Evolutionary conservation across 495 filamentous ascomycete species (phyloP), one percentile per base, ranked within the genome.

Genomic region (Penicillium atrosanguineum): DNA sequence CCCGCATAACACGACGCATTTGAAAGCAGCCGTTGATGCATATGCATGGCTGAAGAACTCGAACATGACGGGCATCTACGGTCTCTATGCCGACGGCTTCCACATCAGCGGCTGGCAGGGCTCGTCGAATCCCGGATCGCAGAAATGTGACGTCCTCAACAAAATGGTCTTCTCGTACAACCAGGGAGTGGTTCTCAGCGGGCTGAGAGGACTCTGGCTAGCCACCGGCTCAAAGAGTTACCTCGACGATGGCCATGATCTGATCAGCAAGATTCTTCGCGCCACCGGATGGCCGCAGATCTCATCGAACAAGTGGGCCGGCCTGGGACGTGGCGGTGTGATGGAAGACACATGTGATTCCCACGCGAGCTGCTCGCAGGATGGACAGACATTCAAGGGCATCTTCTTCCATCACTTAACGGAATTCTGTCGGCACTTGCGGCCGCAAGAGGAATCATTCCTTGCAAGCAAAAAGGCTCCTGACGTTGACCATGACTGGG

Each of bases 101-200:
- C 94, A 98, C 66, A 87, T 98, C 71, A 79, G 75, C 20, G 85
- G 84, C 15, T 89, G 83, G 72, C 61, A 68, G 31, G 69, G 72
- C 47, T 50, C 68, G 1, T 62, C 72, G 1, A 64, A 76, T 39
- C 78, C 75, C 9, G 79, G 77, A 39, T 79, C 78, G 1, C 62
- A 70, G 16, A 76, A 82, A 42, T 97, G 90, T 65, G 90, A 97
- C 62, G 65, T 78, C 15, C 80, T 91, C 14, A 87, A 95, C 67
- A 83, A 91, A 46, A 91, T 92, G 85, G 85, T 96, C 6, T 95
- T 94, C 69, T 92, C 92, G 0, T 97, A 97, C 73, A 97, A 97
- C 71, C 93, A 97, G 69, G 93, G 93, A 21, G 91, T 97, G 14
- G 56, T 97, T n/a, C 83, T 98, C 18, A 89, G 87, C 25, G 93